These are phyloP conservation scores for Hygrocybe punicea DNA, from an alignment of 768 basidiomycete genomes.

Conservation along the genomic window DNA sequence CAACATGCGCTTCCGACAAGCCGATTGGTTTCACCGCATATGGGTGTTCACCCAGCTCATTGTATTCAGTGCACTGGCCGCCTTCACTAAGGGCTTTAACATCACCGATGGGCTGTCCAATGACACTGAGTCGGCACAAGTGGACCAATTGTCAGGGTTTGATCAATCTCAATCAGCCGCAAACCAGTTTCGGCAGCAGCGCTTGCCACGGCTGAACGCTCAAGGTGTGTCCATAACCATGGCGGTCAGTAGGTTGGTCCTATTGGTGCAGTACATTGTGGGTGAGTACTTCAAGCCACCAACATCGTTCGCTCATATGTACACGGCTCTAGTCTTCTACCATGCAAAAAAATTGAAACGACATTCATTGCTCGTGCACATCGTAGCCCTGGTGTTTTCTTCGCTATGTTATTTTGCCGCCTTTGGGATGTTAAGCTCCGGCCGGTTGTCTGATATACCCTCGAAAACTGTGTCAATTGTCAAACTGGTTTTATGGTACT, in stretches of 20 bases:
- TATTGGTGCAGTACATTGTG: neutral
- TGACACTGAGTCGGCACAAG: neutral
- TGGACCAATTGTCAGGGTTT: neutral
- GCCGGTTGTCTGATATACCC: neutral
- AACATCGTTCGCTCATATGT: no score
- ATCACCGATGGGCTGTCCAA: neutral
- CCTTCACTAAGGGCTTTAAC: neutral
- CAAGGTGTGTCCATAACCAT: neutral
- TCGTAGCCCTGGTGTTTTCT: neutral
- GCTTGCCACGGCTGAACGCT: neutral
- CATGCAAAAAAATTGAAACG: neutral
- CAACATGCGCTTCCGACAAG: slow-evolving; percentile 3
- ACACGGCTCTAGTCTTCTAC: neutral
- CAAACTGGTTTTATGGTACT: neutral
- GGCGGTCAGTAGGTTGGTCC: neutral
- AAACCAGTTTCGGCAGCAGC: neutral
- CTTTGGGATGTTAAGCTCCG: neutral
- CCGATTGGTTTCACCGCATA: slow-evolving; percentile 1
- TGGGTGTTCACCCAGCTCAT: slow-evolving; percentile 1
- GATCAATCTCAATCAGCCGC: neutral
- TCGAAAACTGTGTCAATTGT: neutral
- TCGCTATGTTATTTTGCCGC: neutral
- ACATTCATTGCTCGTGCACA: neutral
- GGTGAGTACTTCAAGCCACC: no score
- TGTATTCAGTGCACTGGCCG: neutral